A percentile compares a stretch with the other conserved stretches of the same genome.
Conservation (phyloP, 2,329 filamentous ascomycete species). For the Trichoderma oligosporum region DNA sequence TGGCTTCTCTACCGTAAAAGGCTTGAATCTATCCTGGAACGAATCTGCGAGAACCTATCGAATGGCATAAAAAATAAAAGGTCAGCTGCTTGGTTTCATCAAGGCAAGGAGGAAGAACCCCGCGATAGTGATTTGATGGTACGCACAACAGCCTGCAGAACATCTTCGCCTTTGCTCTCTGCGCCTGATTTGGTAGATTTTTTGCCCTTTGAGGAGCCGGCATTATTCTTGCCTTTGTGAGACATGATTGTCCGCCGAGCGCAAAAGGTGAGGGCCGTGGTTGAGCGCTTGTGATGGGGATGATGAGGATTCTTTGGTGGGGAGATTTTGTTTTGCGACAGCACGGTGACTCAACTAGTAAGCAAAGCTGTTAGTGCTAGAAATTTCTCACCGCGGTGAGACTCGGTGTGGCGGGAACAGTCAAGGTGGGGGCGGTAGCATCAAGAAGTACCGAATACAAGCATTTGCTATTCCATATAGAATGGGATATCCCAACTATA, state of each 20-base stretch:
- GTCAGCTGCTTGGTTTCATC: neutral
- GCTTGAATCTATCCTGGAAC: constrained; percentile 86
- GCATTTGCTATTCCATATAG: too few relatives aligned
- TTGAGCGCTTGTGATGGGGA: constrained; percentile 21
- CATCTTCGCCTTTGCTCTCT: constrained; percentile 56
- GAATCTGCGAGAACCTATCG: constrained; percentile 82
- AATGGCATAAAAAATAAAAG: neutral
- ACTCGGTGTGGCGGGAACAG: constrained; percentile 21
- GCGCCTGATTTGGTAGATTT: constrained; percentile 49
- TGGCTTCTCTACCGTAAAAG: constrained; percentile 83
- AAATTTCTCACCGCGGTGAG: constrained; percentile 31
- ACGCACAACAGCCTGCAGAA: constrained; percentile 55
- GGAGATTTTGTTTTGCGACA: constrained; percentile 19
- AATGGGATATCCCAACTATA: too few relatives aligned
- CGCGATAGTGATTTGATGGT: constrained; percentile 23
- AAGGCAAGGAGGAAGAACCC: constrained; percentile 24
- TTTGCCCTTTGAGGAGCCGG: constrained; percentile 47
- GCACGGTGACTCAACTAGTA: constrained; percentile 31
- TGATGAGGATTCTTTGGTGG: constrained; percentile 12
- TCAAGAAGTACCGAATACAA: too few relatives aligned
- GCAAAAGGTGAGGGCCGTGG: constrained; percentile 8
- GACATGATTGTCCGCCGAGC: constrained; percentile 38
- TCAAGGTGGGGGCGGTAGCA: constrained; percentile 4
- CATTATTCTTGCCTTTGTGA: constrained; percentile 41
- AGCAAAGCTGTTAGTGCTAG: constrained; percentile 21